These are phyloP conservation scores for Wickerhamomyces silvicola DNA, from an alignment of 805 yeast genomes.

Conservation along the genomic window DNA sequence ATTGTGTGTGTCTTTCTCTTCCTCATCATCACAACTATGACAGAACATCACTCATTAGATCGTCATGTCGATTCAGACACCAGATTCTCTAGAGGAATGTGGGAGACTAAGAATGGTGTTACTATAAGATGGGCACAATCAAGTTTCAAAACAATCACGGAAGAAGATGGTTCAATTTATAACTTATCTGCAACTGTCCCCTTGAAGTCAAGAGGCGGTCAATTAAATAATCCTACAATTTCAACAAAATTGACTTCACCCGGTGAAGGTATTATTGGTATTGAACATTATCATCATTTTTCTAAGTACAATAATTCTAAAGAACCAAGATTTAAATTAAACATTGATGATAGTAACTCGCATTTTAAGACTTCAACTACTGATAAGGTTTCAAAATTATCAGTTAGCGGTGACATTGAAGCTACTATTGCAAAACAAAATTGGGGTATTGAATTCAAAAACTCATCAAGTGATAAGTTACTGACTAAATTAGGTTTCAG, in stretches of 20 bases:
- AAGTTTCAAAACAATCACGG: conserved; percentile 12
- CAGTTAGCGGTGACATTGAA: conserved; percentile 7
- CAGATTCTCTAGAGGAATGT: conserved; percentile 17
- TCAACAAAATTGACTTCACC: conserved; percentile 14
- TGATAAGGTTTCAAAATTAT: conserved; percentile 4
- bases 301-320: conserved; percentile 13
- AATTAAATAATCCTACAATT: conserved; percentile 16
- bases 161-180: conserved; percentile 11
- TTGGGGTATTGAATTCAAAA: conserved; percentile 14
- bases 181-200: conserved; percentile 10
- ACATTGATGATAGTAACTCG: not conserved
- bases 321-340: conserved; percentile 14
- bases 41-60: conserved; percentile 10
- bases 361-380: conserved; percentile 4
- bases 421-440: conserved; percentile 12
- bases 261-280: conserved; percentile 13
- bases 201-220: conserved; percentile 10
- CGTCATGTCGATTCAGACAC: conserved; percentile 12
- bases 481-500: conserved; percentile 18
- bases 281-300: conserved; percentile 17
- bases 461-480: conserved; percentile 7
- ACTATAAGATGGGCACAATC: conserved; percentile 15
- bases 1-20: too few relatives aligned
- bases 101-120: conserved; percentile 17
- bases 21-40: conserved; percentile 2